Percentiles rank a stretch among this genome's conserved stretches.
phyloP scores from a whole-genome alignment of 208 protist species.

The Plasmodiophora brassicae region DNA sequence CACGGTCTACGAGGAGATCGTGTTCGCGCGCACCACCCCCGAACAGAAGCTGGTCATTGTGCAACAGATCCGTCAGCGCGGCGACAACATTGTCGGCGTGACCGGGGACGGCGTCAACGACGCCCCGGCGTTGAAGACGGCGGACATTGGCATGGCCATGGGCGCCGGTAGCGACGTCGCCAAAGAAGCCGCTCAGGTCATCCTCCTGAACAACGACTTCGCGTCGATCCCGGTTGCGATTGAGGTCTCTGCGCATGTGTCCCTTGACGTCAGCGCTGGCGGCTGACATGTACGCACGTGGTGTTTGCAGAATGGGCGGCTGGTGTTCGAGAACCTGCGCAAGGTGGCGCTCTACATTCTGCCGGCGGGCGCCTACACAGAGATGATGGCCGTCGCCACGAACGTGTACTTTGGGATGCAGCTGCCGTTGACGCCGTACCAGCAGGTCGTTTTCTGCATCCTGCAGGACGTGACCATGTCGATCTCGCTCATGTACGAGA shows the following conservation, averaged over 20 bases:
- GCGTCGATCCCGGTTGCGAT: conserved; percentile 81
- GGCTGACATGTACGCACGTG: too few species aligned
- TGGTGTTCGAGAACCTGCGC: conserved; percentile 80
- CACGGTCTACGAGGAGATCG: conserved; percentile 41
- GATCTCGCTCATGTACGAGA: conserved; percentile 54
- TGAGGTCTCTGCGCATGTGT: too few species aligned
- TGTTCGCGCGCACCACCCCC: conserved; percentile 78
- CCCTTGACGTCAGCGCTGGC: too few species aligned
- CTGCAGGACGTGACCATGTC: conserved; percentile 37
- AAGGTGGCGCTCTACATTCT: conserved; percentile 77
- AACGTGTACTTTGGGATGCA: conserved; percentile 9
- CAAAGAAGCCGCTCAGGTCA: conserved; percentile 77
- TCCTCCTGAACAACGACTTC: conserved; percentile 97
- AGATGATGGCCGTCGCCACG: neutral
- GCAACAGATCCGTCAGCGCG: neutral
- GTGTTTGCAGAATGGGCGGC: conserved; percentile 74
- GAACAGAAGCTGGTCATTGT: conserved; percentile 75
- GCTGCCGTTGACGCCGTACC: neutral
- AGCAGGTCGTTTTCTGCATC: conserved; percentile 13
- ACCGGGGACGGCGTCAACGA: conserved; percentile 78
- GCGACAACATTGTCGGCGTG: conserved; percentile 39
- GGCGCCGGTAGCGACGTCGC: conserved; percentile 71
- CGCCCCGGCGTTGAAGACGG: conserved; percentile 89
- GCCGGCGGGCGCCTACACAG: conserved; percentile 37
- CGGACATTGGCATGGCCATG: conserved; percentile 94